Conservation (phyloP, 73 alveolate species). For the Blepharisma japonicum region DNA sequence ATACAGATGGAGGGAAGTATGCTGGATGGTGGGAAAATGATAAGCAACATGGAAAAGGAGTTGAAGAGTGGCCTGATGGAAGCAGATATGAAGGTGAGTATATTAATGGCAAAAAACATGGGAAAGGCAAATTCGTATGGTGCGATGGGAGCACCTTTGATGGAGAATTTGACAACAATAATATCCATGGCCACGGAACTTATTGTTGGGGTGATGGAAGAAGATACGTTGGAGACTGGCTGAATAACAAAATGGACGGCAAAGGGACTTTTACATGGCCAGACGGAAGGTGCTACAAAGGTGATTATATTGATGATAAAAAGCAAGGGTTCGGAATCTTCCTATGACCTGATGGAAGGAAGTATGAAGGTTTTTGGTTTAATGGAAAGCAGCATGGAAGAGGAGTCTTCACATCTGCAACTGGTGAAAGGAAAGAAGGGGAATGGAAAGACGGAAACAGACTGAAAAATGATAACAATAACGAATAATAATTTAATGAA, state of each 20-base stretch:
- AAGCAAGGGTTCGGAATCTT: constrained; percentile 15
- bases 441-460: constrained; percentile 4
- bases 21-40: constrained; percentile 63
- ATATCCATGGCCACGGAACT: constrained; percentile 13
- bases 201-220: constrained; percentile 23
- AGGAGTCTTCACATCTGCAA: neutral
- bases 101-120: constrained; percentile 50
- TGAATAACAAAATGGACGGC: constrained; percentile 3
- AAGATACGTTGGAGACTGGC: constrained; percentile 9
- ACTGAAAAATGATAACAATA: no score
- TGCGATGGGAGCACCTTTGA: constrained; percentile 52
- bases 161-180: constrained; percentile 39
- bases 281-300: constrained; percentile 19
- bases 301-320: constrained; percentile 21
- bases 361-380: neutral
- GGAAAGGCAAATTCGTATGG: constrained; percentile 57
- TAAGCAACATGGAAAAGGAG: constrained; percentile 63
- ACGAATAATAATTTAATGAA: no score
- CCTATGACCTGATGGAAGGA: constrained; percentile 6
- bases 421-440: neutral
- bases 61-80: constrained; percentile 49
- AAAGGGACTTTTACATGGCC: constrained; percentile 24
- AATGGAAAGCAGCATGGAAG: constrained; percentile 28
- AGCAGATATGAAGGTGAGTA: constrained; percentile 37
- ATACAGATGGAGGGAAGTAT: constrained; percentile 51